A percentile compares a stretch with the other conserved stretches of the same genome.
Evolutionary conservation across 2,329 filamentous ascomycete species (phyloP).

Genomic region (Cladosporium sp.): DNA sequence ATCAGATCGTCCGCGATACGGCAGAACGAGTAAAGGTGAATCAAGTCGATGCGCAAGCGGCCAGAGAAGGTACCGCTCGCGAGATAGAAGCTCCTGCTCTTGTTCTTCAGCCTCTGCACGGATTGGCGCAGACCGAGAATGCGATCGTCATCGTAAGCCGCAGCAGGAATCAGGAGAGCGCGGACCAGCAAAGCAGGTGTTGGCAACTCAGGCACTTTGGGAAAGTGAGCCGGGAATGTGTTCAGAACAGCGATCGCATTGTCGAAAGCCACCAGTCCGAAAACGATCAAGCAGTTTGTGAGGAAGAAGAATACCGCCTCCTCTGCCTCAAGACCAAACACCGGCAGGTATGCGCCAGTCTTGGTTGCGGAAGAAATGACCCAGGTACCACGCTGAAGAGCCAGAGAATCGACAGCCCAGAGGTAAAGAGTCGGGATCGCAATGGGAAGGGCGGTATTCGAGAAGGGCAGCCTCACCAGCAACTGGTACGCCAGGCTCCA

Average conservation of each 20-base stretch:
- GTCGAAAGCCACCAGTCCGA: conserved; percentile 69
- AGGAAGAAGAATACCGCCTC: conserved; percentile 73
- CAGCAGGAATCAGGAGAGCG: conserved; percentile 53
- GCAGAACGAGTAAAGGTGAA: conserved; percentile 73
- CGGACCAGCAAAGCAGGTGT: conserved; percentile 54
- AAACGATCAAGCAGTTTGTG: conserved; percentile 70
- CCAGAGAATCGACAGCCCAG: conserved; percentile 71
- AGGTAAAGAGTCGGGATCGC: conserved; percentile 67
- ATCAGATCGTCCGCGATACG: conserved; percentile 73
- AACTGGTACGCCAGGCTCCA: conserved; percentile 67
- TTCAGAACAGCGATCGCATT: conserved; percentile 67
- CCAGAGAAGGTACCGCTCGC: conserved; percentile 71
- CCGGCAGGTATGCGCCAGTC: conserved; percentile 63
- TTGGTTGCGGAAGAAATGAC: conserved; percentile 69
- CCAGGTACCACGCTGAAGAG: conserved; percentile 70
- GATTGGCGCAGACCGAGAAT: conserved; percentile 63
- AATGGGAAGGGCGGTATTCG: conserved; percentile 63
- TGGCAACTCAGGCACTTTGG: conserved; percentile 51
- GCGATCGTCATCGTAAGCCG: conserved; percentile 59
- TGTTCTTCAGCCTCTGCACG: conserved; percentile 58
- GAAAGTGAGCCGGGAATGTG: conserved; percentile 62
- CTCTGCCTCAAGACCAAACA: conserved; percentile 65
- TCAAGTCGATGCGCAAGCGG: conserved; percentile 66
- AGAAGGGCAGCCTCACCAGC: conserved; percentile 60
- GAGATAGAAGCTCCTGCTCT: conserved; percentile 74